A percentile compares a stretch with the other conserved stretches of the same genome.
phyloP scores from a whole-genome alignment of 2,329 filamentous ascomycete species.

The Cladosporium sp. region DNA sequence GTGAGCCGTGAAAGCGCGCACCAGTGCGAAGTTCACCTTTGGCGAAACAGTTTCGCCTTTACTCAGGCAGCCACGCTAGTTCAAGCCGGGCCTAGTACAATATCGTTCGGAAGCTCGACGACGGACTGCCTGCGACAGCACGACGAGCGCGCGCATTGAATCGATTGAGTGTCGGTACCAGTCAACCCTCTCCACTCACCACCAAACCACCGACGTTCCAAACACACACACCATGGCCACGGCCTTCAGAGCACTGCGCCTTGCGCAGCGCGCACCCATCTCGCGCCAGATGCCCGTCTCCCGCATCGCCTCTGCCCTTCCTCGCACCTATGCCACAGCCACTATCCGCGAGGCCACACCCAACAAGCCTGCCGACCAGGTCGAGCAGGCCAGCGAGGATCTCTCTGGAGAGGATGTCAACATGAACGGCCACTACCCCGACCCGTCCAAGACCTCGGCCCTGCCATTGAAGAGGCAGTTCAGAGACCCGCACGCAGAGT shows the following conservation, averaged over 20 bases:
- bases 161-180: constrained; percentile 3
- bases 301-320: constrained; percentile 26
- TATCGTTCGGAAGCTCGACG: constrained; percentile 3
- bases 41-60: not conserved
- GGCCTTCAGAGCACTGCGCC: constrained; percentile 28
- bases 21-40: constrained; percentile 15
- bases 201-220: constrained; percentile 3
- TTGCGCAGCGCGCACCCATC: constrained; percentile 33
- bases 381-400: constrained; percentile 33
- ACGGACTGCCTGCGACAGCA: constrained; percentile 8
- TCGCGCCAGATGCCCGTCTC: constrained; percentile 26
- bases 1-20: not conserved
- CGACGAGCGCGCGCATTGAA: constrained; percentile 15
- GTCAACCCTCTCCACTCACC: not conserved
- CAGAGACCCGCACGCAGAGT: constrained; percentile 88
- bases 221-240: constrained; percentile 28
- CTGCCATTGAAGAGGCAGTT: constrained; percentile 77
- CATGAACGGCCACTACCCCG: constrained; percentile 76
- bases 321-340: constrained; percentile 28
- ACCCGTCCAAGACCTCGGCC: constrained; percentile 58
- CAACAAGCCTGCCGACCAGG: constrained; percentile 28
- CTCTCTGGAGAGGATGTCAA: constrained; percentile 30
- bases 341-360: constrained; percentile 25
- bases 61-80: constrained; percentile 8
- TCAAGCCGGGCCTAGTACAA: not conserved